phyloP scores from a whole-genome alignment of 2,329 filamentous ascomycete genomes.

The Aspergillus sp. region DNA sequence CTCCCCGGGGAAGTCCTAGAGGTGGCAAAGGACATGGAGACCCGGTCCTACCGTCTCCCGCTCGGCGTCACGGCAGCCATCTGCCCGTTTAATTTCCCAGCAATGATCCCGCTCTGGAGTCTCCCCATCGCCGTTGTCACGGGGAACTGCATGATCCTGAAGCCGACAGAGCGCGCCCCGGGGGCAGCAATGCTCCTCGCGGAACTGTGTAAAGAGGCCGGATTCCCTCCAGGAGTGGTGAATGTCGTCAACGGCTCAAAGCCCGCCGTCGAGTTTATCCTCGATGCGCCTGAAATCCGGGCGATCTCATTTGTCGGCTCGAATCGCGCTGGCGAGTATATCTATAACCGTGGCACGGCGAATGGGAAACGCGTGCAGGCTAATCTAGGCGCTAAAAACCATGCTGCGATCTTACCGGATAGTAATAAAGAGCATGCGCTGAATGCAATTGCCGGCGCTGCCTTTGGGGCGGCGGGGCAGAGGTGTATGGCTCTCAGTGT shows the following conservation, averaged over 20 bases:
- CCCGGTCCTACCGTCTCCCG: too few species aligned
- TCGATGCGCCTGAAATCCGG: conserved; percentile 68
- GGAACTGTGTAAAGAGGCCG: conserved; percentile 62
- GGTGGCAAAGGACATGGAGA: too few species aligned
- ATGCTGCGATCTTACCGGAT: conserved; percentile 66
- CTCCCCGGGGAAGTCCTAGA: too few species aligned
- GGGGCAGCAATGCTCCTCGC: conserved; percentile 67
- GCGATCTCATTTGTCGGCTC: conserved; percentile 68
- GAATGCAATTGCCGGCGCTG: conserved; percentile 66
- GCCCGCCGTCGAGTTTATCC: conserved; percentile 67
- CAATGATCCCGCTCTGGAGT: conserved; percentile 70
- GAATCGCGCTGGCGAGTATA: conserved; percentile 69
- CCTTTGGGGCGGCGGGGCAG: conserved; percentile 69
- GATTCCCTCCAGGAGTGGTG: conserved; percentile 65
- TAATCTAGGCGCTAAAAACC: conserved; percentile 70
- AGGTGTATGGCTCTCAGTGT: conserved; percentile 69
- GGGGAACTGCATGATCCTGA: conserved; percentile 64
- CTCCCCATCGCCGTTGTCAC: conserved; percentile 66
- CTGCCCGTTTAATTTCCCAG: conserved; percentile 54
- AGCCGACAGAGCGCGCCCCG: conserved; percentile 66
- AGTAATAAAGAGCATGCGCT: conserved; percentile 69
- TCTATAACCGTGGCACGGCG: conserved; percentile 64
- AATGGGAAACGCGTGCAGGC: conserved; percentile 70
- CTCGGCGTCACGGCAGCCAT: too few species aligned
- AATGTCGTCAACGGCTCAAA: conserved; percentile 67